A percentile compares a stretch with the other conserved stretches of the same genome.
These are phyloP conservation scores for Suillus lakei DNA, from an alignment of 768 basidiomycete species.

Conservation along the genomic window DNA sequence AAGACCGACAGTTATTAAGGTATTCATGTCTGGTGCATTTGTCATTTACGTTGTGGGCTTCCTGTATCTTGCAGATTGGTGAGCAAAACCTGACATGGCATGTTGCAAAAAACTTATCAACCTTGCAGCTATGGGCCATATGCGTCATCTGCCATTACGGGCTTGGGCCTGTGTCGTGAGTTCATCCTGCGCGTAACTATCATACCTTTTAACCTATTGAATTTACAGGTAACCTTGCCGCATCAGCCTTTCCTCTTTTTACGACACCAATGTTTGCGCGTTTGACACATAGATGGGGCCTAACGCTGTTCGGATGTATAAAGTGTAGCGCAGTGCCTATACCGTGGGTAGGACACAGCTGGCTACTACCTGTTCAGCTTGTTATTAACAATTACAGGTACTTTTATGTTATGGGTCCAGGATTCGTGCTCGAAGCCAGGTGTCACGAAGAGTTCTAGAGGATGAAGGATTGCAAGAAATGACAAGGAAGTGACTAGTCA, in stretches of 20 bases:
- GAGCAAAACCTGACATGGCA: neutral
- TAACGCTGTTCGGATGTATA: conserved; percentile 54
- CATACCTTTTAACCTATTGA: neutral
- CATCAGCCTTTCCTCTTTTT: conserved; percentile 60
- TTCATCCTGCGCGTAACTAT: conserved; percentile 7
- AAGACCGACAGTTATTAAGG: conserved; percentile 20
- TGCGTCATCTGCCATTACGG: conserved; percentile 66
- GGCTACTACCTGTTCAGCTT: neutral
- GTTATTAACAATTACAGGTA: conserved; percentile 9
- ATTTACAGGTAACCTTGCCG: conserved; percentile 46
- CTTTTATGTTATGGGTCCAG: conserved; percentile 24
- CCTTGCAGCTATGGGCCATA: conserved; percentile 51
- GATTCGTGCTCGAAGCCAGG: conserved; percentile 22
- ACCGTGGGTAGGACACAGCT: conserved; percentile 45
- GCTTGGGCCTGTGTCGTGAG: conserved; percentile 57
- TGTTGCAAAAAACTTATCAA: neutral
- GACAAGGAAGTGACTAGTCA: neutral
- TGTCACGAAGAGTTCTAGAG: conserved; percentile 13
- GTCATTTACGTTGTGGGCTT: conserved; percentile 57
- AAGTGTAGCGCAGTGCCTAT: conserved; percentile 51
- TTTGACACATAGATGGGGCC: conserved; percentile 59
- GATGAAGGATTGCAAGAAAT: neutral
- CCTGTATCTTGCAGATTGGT: conserved; percentile 62
- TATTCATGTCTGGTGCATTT: conserved; percentile 51
- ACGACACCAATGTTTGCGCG: conserved; percentile 56